Base-by-base conservation (phyloP, 2,329 filamentous ascomycete genomes). In the Hypoxylon sp. region DNA sequence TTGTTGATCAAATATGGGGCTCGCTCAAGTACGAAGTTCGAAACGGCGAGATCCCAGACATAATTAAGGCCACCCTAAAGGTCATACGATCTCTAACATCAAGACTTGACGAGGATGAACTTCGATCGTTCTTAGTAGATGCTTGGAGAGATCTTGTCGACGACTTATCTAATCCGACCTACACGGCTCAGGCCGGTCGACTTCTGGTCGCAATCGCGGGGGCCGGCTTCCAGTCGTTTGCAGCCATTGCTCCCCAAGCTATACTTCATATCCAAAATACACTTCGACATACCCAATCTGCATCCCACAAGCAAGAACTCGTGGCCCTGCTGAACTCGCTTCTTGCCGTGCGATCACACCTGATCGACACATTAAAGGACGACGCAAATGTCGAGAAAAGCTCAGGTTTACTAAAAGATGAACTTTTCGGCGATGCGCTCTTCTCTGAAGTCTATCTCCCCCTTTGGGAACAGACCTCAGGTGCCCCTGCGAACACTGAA, bases 1-100 rank as follows among this genome's bases (percentile, higher is more conserved):
- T 85, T 53, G 78, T 82, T 17, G 80, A 83, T 54, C 82, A 84
- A 48, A 83, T 88, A 51, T 89, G 87, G 87, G 80, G 81, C 31
- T 87, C 86, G n/a, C 83, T 89, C 51, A 89, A 89, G 74, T 89
- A 88, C 67, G 87, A 89, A 69, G 87, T 89, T 11, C 85, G 87
- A 35, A 88, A 89, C 59, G 87, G 87, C 11, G 87, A 89, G 65
- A 82, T 87, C 7, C 83, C 86, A 65, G 87, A 89, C 67, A 84
- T 83, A 0, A 86, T 89, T 13, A 84, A 87, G 74, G 84, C 84
- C 2, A 88, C 87, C 0, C 77, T 89, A 15, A 84, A 85, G 50
- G 85, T 87, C 2, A 82, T 89, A 57, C 82, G 83, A 35, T 80
- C 84, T 8, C 79, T 88, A 2, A 80, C 85, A 0, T 80, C 77